Evolutionary conservation across 805 yeast genomes (phyloP), one percentile per base, ranked within the genome.

Genomic region (Cyberlindnera mississippiensis): DNA sequence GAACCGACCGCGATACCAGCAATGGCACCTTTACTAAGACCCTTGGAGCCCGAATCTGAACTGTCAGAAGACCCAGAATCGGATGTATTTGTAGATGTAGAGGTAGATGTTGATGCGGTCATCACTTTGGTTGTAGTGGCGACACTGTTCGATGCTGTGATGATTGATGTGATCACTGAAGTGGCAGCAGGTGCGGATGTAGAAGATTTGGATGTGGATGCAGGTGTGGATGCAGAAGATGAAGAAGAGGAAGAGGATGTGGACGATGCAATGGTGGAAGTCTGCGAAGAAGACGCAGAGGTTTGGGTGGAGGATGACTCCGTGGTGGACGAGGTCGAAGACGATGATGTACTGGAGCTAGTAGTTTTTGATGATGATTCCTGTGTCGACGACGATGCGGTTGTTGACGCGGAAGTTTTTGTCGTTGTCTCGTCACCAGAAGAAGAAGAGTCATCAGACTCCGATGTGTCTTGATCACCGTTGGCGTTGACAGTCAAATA

Each of bases 1-100:
- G 66, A 68, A 20, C 82, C 83, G 30, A 75, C 64, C n/a, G 75
- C 82, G 20, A 78, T 72, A 35, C 83, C 83, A 9, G 80, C 82
- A 41, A 77, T 76, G 16, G 80, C 80, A 14, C 83, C 83, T 27
- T 55, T 62, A 35, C 46, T 50, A 35, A 48, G 28, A 2, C 33
- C 33, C 24, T 19, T 28, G 4, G 37, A 37, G 18, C 37, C 24
- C 13, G 54, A 35, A 6, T 11, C 13, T 5, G 53, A 28, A 20
- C 9, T 9, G 9, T 20, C 24, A 20, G 24, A 20, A 20, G 24
- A 20, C 9, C 24, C 24, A 20, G 54, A 35, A 6, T 11, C 13
- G 12, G 53, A 28, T 9, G 55, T 30, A 9, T 62, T 39, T 15
- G 57, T 18, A 12, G 51, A 30, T 18, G 28, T 20, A 6, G 28